phyloP scores from a whole-genome alignment of 805 yeast species.

The Cyberlindnera veronae region DNA sequence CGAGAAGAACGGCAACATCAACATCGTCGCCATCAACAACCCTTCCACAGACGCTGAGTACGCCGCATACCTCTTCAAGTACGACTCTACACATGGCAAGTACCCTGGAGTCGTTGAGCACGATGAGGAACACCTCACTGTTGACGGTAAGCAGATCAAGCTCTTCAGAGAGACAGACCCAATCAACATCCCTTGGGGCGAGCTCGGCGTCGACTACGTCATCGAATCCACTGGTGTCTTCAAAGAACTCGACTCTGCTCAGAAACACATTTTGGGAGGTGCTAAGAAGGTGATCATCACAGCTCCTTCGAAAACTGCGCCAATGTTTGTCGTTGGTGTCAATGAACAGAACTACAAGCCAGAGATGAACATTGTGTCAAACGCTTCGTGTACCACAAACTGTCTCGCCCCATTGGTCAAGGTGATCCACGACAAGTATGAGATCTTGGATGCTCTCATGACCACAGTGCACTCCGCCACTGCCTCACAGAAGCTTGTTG shows the following conservation, averaged over 20 bases:
- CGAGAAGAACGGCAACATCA: slow-evolving; percentile 40
- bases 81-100: slow-evolving; percentile 68
- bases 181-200: slow-evolving; percentile 65
- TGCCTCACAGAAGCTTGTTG: slow-evolving; percentile 71
- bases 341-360: slow-evolving; percentile 56
- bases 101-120: slow-evolving; percentile 55
- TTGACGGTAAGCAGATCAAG: slow-evolving; percentile 47
- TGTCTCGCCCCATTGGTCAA: slow-evolving; percentile 74
- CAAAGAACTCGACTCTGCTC: slow-evolving; percentile 62
- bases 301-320: slow-evolving; percentile 69
- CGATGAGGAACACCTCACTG: slow-evolving; percentile 48
- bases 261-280: slow-evolving; percentile 69
- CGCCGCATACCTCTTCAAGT: slow-evolving; percentile 73
- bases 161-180: slow-evolving; percentile 69
- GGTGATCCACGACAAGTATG: slow-evolving; percentile 61
- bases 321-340: slow-evolving; percentile 73
- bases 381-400: slow-evolving; percentile 74
- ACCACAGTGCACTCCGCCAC: slow-evolving; percentile 72
- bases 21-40: slow-evolving; percentile 65
- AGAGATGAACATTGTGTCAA: slow-evolving; percentile 57
- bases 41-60: slow-evolving; percentile 67
- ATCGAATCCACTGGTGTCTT: slow-evolving; percentile 73
- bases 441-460: slow-evolving; percentile 73
- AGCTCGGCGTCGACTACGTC: slow-evolving; percentile 56
- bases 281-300: slow-evolving; percentile 72